A percentile compares a stretch with the other conserved stretches of the same genome.
phyloP scores from a whole-genome alignment of 495 filamentous ascomycete genomes.

The Penicillium nucicola region DNA sequence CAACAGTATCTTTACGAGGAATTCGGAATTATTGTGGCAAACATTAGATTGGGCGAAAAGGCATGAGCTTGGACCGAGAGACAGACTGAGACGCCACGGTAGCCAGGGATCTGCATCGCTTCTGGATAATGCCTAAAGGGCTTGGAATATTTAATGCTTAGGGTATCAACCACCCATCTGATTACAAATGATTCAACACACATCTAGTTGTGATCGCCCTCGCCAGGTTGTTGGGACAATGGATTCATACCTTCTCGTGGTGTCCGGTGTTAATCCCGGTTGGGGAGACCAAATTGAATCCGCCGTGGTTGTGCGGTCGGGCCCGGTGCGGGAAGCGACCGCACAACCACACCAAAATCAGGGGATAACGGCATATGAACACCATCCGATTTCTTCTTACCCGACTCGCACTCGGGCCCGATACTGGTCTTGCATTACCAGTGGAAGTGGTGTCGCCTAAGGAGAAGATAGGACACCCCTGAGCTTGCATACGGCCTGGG shows the following conservation, averaged over 20 bases:
- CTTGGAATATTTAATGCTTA: too few species aligned
- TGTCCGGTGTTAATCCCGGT: conserved; percentile 13
- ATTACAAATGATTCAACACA: too few species aligned
- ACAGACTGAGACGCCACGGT: too few species aligned
- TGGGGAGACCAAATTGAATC: conserved; percentile 12
- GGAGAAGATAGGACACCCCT: conserved; percentile 17
- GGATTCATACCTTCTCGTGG: conserved; percentile 15
- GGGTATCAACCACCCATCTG: too few species aligned
- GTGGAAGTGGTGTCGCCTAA: conserved; percentile 14
- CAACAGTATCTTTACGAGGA: too few species aligned
- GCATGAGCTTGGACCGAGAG: too few species aligned
- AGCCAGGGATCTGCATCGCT: too few species aligned
- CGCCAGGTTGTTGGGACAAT: conserved; percentile 7
- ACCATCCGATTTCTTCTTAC: conserved; percentile 12
- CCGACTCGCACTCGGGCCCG: conserved; percentile 13
- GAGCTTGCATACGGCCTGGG: conserved; percentile 18
- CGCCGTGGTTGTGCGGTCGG: conserved; percentile 12
- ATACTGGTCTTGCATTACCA: conserved; percentile 14
- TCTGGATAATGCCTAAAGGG: too few species aligned
- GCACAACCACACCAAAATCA: conserved; percentile 12
- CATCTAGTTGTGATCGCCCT: too few species aligned
- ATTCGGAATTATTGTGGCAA: too few species aligned
- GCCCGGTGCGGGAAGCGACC: conserved; percentile 2
- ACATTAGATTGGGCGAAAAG: too few species aligned
- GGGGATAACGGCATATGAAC: conserved; percentile 9